phyloP scores from a whole-genome alignment of 2,329 filamentous ascomycete species.

The Fusarium algeriense region DNA sequence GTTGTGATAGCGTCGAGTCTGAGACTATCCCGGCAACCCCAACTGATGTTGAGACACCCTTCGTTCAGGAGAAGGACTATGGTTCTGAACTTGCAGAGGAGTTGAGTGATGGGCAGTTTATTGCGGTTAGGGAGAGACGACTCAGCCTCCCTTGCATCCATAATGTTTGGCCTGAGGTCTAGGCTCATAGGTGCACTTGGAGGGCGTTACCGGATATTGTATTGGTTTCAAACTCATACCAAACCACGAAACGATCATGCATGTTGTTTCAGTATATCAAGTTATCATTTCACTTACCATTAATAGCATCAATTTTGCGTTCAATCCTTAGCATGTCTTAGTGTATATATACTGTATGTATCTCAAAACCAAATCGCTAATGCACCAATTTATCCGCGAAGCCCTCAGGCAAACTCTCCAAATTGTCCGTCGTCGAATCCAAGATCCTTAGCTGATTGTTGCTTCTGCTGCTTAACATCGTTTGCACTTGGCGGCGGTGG shows the following conservation, averaged over 20 bases:
- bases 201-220: not conserved
- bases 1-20: conserved; percentile 2
- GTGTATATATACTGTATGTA: conserved; percentile 28
- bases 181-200: not conserved
- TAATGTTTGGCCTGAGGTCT: conserved; percentile 42
- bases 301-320: conserved; percentile 23
- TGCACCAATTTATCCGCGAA: conserved; percentile 18
- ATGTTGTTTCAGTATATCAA: not conserved
- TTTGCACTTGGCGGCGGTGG: conserved; percentile 76
- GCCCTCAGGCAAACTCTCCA: conserved; percentile 78
- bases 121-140: conserved; percentile 36
- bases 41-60: not conserved
- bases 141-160: conserved; percentile 49
- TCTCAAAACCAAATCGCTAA: conserved; percentile 37
- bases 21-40: conserved; percentile 18
- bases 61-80: conserved; percentile 14
- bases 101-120: not conserved
- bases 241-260: not conserved
- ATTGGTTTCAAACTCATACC: not conserved
- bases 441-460: conserved; percentile 71
- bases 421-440: conserved; percentile 91
- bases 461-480: conserved; percentile 69
- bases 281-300: conserved; percentile 24
- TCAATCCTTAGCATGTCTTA: conserved; percentile 10
- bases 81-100: not conserved